Base-by-base conservation (phyloP, 2,329 filamentous ascomycete genomes). In the Fusarium tanahbumbuense region DNA sequence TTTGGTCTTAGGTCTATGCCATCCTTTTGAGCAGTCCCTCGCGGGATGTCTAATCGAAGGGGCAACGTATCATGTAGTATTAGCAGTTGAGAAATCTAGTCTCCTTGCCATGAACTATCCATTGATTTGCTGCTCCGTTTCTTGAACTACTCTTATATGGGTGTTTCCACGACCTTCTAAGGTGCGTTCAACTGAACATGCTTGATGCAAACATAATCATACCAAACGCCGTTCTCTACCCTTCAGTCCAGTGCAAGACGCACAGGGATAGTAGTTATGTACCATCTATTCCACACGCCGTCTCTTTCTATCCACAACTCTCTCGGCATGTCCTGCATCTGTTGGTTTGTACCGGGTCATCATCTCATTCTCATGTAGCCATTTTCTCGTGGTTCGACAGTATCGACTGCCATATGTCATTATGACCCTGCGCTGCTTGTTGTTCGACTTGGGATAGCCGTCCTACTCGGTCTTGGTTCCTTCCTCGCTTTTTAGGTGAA, bases 401-500 rank as follows among this genome's bases (percentile, higher is more conserved):
- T 42, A 20, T 66, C 40, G 49, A 64, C 57, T 68, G 47, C 56
- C 57, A 68, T 63, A 49, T 41, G 28, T 68, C 49, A 53, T 57
- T 53, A 41, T 48, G 45, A 47, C 47, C 42, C 40, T 50, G 30
- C 50, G 56, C 60, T 48, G 63, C 49, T 70, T 67, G 40, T 66
- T 56, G 34, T 57, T 56, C 32, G 41, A 49, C 45, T 56, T 56
- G 46, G 46, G 62, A 60, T 44, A 64, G 40, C 50, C 48, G 25
- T 55, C 63, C 70, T 72, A 78, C 46, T 75, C 68, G 52, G 60
- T 64, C 53, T 68, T 75, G 48, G 60, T 58, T 54, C 63, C 62
- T 67, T 76, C 76, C 56, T 82, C 80, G 48, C 82, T 82, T 42
- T 83, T 83, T 22, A 86, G 73, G 64, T 85, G 83, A 46, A 86